Base-by-base conservation (phyloP, 768 basidiomycete genomes). In the Rhodotorula graminis region DNA sequence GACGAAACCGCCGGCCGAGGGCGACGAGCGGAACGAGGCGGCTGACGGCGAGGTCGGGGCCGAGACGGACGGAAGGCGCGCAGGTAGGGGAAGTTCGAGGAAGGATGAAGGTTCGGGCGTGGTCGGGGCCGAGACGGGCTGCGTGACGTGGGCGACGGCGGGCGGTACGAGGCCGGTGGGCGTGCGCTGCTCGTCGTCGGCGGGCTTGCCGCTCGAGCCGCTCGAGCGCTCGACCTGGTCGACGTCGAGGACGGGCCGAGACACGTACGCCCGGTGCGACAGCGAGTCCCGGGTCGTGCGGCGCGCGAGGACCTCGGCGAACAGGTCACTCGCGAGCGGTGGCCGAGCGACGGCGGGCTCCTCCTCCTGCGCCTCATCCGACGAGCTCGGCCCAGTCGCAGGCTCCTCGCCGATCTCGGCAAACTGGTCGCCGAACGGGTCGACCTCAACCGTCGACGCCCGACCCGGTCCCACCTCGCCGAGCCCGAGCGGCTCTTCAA, bases 1-100 rank as follows among this genome's bases (percentile, higher is more conserved):
- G 46, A 75, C 70, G 40, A 66, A 37, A 2, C 74, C 74, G 44
- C 74, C 74, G 57, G 19, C 58, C 10, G 69, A 64, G 2, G 74
- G 74, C 18, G 37, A 33, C 4, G 31, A 37, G 19, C 60, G 59
- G 16, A 60, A 62, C 40, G 65, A 58, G 1, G 49, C 4, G 6
- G 65, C 42, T 0, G 65, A 50, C 14, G 70, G 61, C 15, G 70
- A 59, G 33, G 56, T 15, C 18, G 58, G 61, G 4, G 67, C 50
- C 10, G 44, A 44, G 21, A 14, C 42, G 3, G 55, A 46, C 1
- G 67, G 44, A 19, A 52, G 53, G 44, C 55, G 61, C 1, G 47
- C 29, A 3, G 33, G 33, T 0, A 8, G 0, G 31, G 47, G 46
- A 19, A 40, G 27, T 12, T 11, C 2, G 47, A 23, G 27, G 33